These are phyloP conservation scores for Ustilago shanxiensis DNA, from an alignment of 1,284 basidiomycete species.

Conservation along the genomic window DNA sequence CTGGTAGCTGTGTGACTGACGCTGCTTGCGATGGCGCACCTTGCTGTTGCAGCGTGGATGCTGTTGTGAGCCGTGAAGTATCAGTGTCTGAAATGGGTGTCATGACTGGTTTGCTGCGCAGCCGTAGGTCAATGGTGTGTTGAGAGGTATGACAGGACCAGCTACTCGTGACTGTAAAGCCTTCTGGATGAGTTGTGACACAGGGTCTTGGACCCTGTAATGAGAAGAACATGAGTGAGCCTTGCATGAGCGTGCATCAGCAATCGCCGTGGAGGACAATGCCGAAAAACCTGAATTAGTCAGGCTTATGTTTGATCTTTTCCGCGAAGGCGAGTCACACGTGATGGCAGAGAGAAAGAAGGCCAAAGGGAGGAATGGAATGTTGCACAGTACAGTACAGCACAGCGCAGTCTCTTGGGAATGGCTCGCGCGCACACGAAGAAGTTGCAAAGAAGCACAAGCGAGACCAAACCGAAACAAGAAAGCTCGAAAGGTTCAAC, in stretches of 20 bases:
- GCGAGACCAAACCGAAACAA: slow-evolving; percentile 2
- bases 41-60: slow-evolving; percentile 5
- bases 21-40: neutral
- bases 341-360: slow-evolving; percentile 11
- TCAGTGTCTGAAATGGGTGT: slow-evolving; percentile 16
- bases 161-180: neutral
- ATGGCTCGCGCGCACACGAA: slow-evolving; percentile 4
- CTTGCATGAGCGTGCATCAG: slow-evolving; percentile 25
- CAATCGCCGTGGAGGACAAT: neutral
- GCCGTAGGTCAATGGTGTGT: no score
- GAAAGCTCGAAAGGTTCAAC: slow-evolving; percentile 1
- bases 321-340: slow-evolving; percentile 38
- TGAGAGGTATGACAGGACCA: neutral
- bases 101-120: no score
- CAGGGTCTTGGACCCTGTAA: slow-evolving; percentile 20
- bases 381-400: no score
- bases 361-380: neutral
- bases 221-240: slow-evolving; percentile 27
- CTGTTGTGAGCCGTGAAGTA: neutral
- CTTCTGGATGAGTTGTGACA: no score
- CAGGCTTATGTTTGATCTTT: slow-evolving; percentile 21
- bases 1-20: slow-evolving; percentile 33
- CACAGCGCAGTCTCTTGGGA: no score
- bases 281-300: slow-evolving; percentile 1
- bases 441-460: slow-evolving; percentile 13